These are phyloP conservation scores for Malus hybrid DNA, from an alignment of 331 rosid species.

Conservation along the genomic window DNA sequence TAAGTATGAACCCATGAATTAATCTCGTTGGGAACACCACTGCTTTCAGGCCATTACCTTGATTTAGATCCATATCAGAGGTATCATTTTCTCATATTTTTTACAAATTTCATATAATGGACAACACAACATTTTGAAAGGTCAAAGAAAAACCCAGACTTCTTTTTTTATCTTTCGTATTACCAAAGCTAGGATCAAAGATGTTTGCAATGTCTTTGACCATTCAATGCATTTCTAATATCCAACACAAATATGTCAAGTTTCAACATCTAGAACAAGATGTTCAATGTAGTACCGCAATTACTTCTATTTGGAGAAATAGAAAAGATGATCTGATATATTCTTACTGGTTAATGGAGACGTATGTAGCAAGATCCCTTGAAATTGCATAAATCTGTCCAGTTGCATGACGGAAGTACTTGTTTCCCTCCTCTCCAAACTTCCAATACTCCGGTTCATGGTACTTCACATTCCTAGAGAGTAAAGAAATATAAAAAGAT, in stretches of 20 bases:
- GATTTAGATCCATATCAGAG: background rate
- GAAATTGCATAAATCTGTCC: slow-evolving; percentile 98
- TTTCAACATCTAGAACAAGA: background rate
- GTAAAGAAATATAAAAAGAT: slow-evolving; percentile 7
- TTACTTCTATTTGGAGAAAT: background rate
- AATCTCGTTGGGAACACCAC: background rate
- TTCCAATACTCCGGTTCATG: slow-evolving; percentile 98
- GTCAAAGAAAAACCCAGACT: background rate
- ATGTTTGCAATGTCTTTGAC: background rate
- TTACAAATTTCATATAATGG: background rate
- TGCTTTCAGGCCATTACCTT: background rate
- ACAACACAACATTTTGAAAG: background rate
- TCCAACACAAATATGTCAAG: background rate
- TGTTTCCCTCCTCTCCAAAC: slow-evolving; percentile 96
- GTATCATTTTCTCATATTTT: background rate
- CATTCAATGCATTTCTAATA: background rate
- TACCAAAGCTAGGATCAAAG: background rate
- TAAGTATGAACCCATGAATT: background rate
- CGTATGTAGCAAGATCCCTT: slow-evolving; percentile 79
- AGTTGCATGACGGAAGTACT: slow-evolving; percentile 92
- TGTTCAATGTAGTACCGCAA: background rate
- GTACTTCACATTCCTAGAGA: slow-evolving; percentile 75
- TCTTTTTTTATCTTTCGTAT: background rate
- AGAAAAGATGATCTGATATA: background rate
- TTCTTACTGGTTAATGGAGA: slow-evolving; percentile 81